Conservation (phyloP, 2,329 filamentous ascomycete genomes). For the Claviceps sorghi region DNA sequence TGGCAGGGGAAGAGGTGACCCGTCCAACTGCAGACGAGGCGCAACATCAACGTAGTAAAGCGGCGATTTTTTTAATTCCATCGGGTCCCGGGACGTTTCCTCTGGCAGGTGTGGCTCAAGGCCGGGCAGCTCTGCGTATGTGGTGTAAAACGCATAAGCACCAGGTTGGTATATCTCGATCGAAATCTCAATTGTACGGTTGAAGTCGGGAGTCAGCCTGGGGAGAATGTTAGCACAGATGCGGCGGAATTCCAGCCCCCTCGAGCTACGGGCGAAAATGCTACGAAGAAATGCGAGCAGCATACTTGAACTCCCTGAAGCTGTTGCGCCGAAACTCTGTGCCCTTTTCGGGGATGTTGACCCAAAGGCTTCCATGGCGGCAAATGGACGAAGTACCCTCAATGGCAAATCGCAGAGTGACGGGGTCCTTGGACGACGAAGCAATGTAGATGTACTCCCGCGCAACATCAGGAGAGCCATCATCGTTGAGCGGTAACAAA, state of each 20-base stretch:
- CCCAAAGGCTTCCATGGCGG: conserved; percentile 85
- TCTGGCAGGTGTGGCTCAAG: conserved; percentile 23
- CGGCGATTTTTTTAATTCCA: conserved; percentile 48
- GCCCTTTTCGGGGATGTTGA: conserved; percentile 76
- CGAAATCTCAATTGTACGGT: conserved; percentile 77
- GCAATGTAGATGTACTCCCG: conserved; percentile 88
- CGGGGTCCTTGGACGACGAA: conserved; percentile 55
- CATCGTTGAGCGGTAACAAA: conserved; percentile 77
- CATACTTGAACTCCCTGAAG: conserved; percentile 83
- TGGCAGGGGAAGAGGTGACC: conserved; percentile 62
- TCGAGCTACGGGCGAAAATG: neutral
- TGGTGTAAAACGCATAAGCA: conserved; percentile 88
- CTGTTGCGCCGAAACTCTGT: conserved; percentile 60
- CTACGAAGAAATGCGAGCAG: conserved; percentile 4
- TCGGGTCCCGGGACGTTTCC: conserved; percentile 19
- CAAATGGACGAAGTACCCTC: conserved; percentile 94
- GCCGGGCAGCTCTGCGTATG: conserved; percentile 73
- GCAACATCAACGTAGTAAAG: conserved; percentile 90
- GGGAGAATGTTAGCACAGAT: neutral
- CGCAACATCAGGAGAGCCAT: conserved; percentile 78
- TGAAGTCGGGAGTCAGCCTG: conserved; percentile 84
- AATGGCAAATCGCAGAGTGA: conserved; percentile 76
- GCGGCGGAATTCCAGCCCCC: neutral
- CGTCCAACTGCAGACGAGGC: conserved; percentile 61
- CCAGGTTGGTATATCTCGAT: conserved; percentile 71